These are phyloP conservation scores for Talaromyces islandicus DNA, from an alignment of 2,329 filamentous ascomycete species.

Conservation along the genomic window DNA sequence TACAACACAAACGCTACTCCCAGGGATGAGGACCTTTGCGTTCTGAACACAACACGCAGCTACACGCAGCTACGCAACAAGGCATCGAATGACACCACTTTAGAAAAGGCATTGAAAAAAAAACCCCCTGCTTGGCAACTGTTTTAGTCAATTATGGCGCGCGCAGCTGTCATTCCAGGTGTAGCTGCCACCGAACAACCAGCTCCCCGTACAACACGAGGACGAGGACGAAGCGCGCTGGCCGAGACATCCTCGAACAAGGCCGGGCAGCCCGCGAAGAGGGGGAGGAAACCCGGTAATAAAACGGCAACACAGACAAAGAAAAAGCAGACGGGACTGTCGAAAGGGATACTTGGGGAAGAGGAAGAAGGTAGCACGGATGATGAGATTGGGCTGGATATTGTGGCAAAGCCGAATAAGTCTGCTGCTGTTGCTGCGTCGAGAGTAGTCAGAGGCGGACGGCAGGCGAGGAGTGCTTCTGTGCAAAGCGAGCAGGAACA, in stretches of 20 bases:
- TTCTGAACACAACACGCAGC: too few species aligned
- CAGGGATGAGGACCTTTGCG: too few species aligned
- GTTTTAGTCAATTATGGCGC: conserved; percentile 6
- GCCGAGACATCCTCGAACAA: not conserved
- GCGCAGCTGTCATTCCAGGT: conserved; percentile 9
- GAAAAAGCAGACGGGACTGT: not conserved
- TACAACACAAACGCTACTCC: too few species aligned
- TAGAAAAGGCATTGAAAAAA: too few species aligned
- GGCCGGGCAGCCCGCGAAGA: conserved; percentile 1
- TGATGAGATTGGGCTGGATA: conserved; percentile 4
- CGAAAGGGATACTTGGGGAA: not conserved
- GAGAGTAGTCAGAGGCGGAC: conserved; percentile 7
- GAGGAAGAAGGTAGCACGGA: not conserved
- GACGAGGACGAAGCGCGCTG: conserved; percentile 1
- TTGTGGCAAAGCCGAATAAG: not conserved
- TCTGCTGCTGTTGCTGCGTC: not conserved
- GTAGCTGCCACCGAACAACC: not conserved
- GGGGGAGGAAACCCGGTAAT: conserved; percentile 7
- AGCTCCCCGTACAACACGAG: conserved; percentile 3
- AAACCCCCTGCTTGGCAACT: too few species aligned
- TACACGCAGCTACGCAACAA: too few species aligned
- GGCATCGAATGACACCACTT: too few species aligned
- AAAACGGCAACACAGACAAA: conserved; percentile 5
- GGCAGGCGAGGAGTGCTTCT: not conserved
- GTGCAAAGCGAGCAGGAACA: not conserved